These are phyloP conservation scores for Lipomyces starkeyi DNA, from an alignment of 805 yeast species.

Conservation along the genomic window DNA sequence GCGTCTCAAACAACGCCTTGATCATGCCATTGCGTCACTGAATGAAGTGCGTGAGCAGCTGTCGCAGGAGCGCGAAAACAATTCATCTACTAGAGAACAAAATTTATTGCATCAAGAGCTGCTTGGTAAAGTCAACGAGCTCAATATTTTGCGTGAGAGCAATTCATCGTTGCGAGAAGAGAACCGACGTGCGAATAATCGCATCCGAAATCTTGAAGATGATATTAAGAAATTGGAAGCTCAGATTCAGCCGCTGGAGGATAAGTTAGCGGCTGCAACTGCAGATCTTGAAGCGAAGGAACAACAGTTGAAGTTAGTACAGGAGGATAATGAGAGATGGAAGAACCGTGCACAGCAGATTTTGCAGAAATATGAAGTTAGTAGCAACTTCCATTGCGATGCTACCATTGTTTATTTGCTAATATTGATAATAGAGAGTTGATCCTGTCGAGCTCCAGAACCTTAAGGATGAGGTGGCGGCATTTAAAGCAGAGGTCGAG, in stretches of 20 bases:
- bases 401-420: not conserved
- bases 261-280: slow-evolving; percentile 48
- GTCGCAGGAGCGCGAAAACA: slow-evolving; percentile 45
- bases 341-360: slow-evolving; percentile 58
- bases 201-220: slow-evolving; percentile 51
- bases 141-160: slow-evolving; percentile 70
- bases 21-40: slow-evolving; percentile 56
- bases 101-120: slow-evolving; percentile 54
- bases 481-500: slow-evolving; percentile 39
- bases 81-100: slow-evolving; percentile 21
- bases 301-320: slow-evolving; percentile 54
- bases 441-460: slow-evolving; percentile 55
- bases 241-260: slow-evolving; percentile 55
- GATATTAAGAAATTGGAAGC: slow-evolving; percentile 46
- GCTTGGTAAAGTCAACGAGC: slow-evolving; percentile 61
- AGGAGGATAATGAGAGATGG: slow-evolving; percentile 66
- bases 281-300: slow-evolving; percentile 56
- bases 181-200: slow-evolving; percentile 45
- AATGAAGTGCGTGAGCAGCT: slow-evolving; percentile 58
- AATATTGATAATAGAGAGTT: slow-evolving; percentile 43
- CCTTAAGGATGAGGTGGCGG: slow-evolving; percentile 46
- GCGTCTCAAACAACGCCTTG: slow-evolving; percentile 58
- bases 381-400: not conserved
- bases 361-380: slow-evolving; percentile 50
- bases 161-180: slow-evolving; percentile 67